phyloP scores from a whole-genome alignment of 495 filamentous ascomycete species.

The Chaetomidium leptoderma region DNA sequence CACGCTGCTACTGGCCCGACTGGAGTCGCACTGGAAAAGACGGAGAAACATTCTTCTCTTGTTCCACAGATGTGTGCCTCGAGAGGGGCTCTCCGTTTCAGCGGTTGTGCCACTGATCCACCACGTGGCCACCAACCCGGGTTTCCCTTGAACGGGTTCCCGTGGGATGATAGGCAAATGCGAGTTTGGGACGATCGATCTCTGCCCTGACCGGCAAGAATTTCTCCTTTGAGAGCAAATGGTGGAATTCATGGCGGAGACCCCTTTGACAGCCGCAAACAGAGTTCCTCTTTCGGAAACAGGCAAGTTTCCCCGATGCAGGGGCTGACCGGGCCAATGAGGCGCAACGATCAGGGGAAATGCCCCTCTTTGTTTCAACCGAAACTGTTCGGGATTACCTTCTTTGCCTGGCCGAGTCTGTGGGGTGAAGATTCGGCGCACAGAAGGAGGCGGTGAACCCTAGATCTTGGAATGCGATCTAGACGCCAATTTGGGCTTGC shows the following conservation, averaged over 20 bases:
- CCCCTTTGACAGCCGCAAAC: not conserved
- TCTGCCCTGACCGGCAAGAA: not conserved
- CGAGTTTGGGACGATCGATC: not conserved
- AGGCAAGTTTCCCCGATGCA: conserved; percentile 11
- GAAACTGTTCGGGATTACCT: too few relatives aligned
- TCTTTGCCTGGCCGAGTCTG: too few relatives aligned
- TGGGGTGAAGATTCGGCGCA: too few relatives aligned
- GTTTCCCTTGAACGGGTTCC: not conserved
- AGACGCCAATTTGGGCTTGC: too few relatives aligned
- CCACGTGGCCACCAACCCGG: not conserved
- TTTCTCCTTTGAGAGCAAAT: not conserved
- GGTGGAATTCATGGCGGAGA: not conserved
- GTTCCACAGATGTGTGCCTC: conserved; percentile 5
- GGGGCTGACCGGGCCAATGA: not conserved
- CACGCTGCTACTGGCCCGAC: not conserved
- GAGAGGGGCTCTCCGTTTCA: too few relatives aligned
- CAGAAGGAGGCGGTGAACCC: too few relatives aligned
- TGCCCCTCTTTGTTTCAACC: too few relatives aligned
- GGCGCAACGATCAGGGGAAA: too few relatives aligned
- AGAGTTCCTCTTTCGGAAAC: not conserved
- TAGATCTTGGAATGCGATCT: too few relatives aligned
- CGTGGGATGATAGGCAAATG: not conserved
- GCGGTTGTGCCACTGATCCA: not conserved
- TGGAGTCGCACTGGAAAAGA: not conserved
- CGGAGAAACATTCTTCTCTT: not conserved